A percentile compares a stretch with the other conserved stretches of the same genome.
Evolutionary conservation across 306 rosid species (phyloP).

Genomic region (Trichosanthes cucumerina): DNA sequence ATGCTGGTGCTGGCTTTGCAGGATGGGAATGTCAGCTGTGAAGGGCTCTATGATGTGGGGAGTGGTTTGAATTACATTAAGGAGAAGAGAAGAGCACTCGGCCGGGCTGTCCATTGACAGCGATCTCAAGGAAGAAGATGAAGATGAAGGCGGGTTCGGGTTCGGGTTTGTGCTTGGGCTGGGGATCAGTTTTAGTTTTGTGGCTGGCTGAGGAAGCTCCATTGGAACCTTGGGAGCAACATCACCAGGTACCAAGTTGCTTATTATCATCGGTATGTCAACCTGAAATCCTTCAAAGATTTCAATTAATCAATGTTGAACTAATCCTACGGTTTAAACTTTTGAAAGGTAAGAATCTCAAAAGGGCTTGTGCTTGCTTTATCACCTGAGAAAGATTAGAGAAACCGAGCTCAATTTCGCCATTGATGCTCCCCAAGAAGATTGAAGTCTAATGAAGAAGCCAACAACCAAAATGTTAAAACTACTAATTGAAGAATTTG

Average conservation of each 20-base stretch:
- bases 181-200: background rate
- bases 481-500: background rate
- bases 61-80: conserved; percentile 31
- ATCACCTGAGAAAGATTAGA: conserved; percentile 60
- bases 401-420: conserved; percentile 88
- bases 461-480: background rate
- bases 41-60: conserved; percentile 8
- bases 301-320: background rate
- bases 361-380: background rate
- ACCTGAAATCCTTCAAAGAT: conserved; percentile 20
- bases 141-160: conserved; percentile 56
- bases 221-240: conserved; percentile 16
- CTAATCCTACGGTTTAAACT: background rate
- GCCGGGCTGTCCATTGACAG: conserved; percentile 58
- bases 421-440: conserved; percentile 77
- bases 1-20: conserved; percentile 34
- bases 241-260: conserved; percentile 40
- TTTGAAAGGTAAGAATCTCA: background rate
- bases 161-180: background rate
- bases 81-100: conserved; percentile 51
- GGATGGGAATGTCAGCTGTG: conserved; percentile 14
- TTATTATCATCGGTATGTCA: conserved; percentile 37
- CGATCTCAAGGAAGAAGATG: conserved; percentile 77
- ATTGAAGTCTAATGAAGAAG: conserved; percentile 36
- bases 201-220: conserved; percentile 18